A percentile compares a stretch with the other conserved stretches of the same genome.
phyloP scores from a whole-genome alignment of 768 basidiomycete genomes.

The Pholiota microspora region DNA sequence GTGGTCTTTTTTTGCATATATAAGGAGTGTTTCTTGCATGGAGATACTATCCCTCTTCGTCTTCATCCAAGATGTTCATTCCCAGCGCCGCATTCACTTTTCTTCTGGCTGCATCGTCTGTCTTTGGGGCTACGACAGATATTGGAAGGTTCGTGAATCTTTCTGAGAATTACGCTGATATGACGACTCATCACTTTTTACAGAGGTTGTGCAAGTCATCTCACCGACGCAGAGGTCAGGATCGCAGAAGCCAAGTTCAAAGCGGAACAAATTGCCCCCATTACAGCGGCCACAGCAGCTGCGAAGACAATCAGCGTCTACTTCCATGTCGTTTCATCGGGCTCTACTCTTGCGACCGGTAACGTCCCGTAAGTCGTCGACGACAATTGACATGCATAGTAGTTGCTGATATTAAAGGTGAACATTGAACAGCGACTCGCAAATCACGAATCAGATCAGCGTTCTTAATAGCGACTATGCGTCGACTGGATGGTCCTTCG shows the following conservation, averaged over 20 bases:
- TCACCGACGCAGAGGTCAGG: not conserved
- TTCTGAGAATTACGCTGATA: not conserved
- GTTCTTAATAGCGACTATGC: conserved; percentile 42
- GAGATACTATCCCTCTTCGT: not conserved
- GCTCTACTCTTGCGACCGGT: conserved; percentile 32
- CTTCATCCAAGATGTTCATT: not conserved
- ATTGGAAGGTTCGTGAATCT: not conserved
- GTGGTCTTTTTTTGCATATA: not conserved
- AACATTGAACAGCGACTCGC: conserved; percentile 28
- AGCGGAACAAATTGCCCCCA: not conserved
- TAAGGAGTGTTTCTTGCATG: conserved; percentile 1
- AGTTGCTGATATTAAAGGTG: not conserved
- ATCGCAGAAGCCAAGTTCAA: conserved; percentile 7
- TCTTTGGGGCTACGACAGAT: not conserved
- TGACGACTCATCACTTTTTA: not conserved
- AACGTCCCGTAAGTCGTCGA: conserved; percentile 34
- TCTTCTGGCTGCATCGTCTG: not conserved
- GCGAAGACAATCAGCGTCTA: conserved; percentile 21
- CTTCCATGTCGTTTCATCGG: conserved; percentile 31
- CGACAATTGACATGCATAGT: not conserved
- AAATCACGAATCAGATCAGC: conserved; percentile 33
- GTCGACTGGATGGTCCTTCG: conserved; percentile 29
- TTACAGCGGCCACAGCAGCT: not conserved
- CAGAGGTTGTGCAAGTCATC: conserved; percentile 6
- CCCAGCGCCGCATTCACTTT: not conserved